These are phyloP conservation scores for Globisporangium takayamanum DNA, from an alignment of 352 stramenopile species.

Conservation along the genomic window DNA sequence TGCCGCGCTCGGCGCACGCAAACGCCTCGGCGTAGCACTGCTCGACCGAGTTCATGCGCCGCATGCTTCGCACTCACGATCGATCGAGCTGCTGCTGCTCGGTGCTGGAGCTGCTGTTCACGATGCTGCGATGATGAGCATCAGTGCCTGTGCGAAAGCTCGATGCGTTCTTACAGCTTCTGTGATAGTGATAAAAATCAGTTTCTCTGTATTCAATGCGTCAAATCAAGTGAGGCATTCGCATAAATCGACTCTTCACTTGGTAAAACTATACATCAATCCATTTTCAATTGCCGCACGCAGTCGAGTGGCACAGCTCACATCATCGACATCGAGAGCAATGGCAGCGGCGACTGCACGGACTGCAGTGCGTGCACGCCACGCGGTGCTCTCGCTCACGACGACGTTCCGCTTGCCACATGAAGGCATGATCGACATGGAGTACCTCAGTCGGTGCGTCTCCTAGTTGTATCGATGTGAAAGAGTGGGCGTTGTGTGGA, in stretches of 20 bases:
- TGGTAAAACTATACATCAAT: too few species aligned
- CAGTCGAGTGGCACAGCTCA: too few species aligned
- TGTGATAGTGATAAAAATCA: too few species aligned
- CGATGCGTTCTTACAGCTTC: too few species aligned
- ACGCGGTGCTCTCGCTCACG: conserved; percentile 63
- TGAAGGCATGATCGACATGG: conserved; percentile 63
- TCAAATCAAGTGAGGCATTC: too few species aligned
- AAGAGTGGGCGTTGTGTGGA: background rate
- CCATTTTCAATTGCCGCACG: too few species aligned
- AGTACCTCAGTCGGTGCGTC: conserved; percentile 66
- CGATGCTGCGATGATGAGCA: too few species aligned
- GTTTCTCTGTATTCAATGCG: too few species aligned
- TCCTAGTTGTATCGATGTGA: background rate
- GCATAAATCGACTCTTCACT: too few species aligned
- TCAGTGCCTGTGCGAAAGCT: too few species aligned
- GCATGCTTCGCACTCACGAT: conserved; percentile 1
- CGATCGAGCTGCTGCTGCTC: too few species aligned
- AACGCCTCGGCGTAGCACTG: conserved; percentile 70
- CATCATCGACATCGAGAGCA: background rate
- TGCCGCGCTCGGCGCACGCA: conserved; percentile 38
- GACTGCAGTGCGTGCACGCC: conserved; percentile 11
- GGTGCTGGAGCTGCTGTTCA: too few species aligned
- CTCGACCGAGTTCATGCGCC: conserved; percentile 22
- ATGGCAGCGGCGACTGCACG: background rate
- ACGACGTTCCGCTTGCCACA: conserved; percentile 75